These are phyloP conservation scores for Pleurotus citrinopileatus DNA, from an alignment of 768 basidiomycete genomes.

Conservation along the genomic window DNA sequence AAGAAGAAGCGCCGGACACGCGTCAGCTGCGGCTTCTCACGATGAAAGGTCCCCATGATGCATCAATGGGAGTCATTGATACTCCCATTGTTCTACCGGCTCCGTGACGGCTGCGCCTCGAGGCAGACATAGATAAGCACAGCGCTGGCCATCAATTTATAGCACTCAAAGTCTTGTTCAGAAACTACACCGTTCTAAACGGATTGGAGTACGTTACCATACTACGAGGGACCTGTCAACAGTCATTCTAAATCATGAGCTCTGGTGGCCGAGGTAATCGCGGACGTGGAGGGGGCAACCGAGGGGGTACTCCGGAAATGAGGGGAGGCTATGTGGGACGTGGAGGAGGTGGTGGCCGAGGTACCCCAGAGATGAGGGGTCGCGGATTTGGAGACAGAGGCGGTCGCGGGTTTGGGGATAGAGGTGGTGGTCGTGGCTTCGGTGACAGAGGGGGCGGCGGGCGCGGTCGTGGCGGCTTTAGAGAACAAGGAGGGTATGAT, in stretches of 20 bases:
- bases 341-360: conserved; percentile 12
- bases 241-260: conserved; percentile 23
- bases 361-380: conserved; percentile 16
- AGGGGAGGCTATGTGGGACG: conserved; percentile 16
- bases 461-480: conserved; percentile 19
- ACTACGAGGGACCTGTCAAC: too few species aligned
- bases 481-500: conserved; percentile 38
- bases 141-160: background rate
- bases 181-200: too few species aligned
- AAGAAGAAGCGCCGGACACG: too few species aligned
- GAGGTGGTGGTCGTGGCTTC: conserved; percentile 17
- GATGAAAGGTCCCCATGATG: too few species aligned
- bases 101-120: background rate
- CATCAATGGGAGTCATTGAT: too few species aligned
- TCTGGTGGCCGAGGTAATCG: conserved; percentile 36
- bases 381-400: conserved; percentile 17
- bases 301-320: background rate
- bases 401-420: conserved; percentile 26
- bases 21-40: too few species aligned
- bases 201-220: too few species aligned
- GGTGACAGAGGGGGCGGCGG: conserved; percentile 27
- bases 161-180: too few species aligned
- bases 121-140: background rate
- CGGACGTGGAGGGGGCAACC: conserved; percentile 34
- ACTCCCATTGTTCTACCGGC: too few species aligned